phyloP scores from a whole-genome alignment of 139 green algal genomes.

The Coelastrella sp. region DNA sequence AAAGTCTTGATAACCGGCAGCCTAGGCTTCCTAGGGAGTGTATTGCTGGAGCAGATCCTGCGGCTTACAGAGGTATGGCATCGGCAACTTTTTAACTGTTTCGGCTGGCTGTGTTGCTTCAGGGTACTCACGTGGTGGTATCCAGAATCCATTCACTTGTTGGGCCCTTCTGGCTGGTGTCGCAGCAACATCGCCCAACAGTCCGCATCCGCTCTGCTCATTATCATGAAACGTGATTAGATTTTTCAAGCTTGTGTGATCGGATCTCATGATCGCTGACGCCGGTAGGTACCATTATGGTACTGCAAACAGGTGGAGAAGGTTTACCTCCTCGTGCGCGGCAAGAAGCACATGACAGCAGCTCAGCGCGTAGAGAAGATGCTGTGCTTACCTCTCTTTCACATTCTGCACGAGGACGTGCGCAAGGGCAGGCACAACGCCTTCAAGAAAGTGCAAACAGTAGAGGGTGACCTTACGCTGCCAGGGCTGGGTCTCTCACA shows the following conservation, averaged over 20 bases:
- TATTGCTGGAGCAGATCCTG: slow-evolving; percentile 36
- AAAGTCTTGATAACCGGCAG: slow-evolving; percentile 34
- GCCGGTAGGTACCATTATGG: background rate
- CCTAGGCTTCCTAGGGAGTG: slow-evolving; percentile 35
- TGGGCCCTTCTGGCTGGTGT: background rate
- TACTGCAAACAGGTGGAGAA: slow-evolving; percentile 25
- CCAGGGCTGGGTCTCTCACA: background rate
- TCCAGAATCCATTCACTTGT: background rate
- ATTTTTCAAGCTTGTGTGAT: background rate
- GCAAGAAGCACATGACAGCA: slow-evolving; percentile 26
- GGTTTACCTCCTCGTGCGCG: slow-evolving; percentile 41
- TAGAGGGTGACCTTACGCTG: slow-evolving; percentile 14
- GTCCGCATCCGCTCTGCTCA: background rate
- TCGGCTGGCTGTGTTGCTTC: background rate
- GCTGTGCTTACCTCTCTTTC: slow-evolving; percentile 13
- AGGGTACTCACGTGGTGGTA: background rate
- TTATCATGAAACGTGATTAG: background rate
- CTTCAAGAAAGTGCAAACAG: slow-evolving; percentile 1
- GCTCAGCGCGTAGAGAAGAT: slow-evolving; percentile 26
- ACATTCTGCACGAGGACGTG: slow-evolving; percentile 26
- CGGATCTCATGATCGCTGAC: background rate
- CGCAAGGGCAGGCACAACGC: background rate
- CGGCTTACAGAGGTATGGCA: background rate
- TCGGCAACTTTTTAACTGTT: background rate
- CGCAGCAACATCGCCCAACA: background rate